Base-by-base conservation (phyloP, 768 basidiomycete genomes). In the Mrakia hoshinonis region DNA sequence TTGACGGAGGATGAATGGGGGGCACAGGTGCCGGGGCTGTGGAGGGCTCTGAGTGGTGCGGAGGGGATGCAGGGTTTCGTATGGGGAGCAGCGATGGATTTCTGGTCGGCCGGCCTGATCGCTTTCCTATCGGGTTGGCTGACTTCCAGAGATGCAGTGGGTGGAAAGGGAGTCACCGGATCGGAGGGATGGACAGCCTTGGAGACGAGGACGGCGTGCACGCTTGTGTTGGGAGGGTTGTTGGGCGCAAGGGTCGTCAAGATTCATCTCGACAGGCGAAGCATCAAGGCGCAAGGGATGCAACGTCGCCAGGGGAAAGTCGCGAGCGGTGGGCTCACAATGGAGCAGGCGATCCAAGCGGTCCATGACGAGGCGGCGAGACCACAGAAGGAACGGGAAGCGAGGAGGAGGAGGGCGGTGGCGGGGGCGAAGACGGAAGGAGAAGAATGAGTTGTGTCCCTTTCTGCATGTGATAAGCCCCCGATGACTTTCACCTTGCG, bases 21-120 rank as follows among this genome's bases (percentile, higher is more conserved):
- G 34, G 12, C 36, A 5, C 34, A 36, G 7, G 36, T 31, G 5
- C 58, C 58, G 7, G 15, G 5, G 1, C 20, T 61, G 18, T 18
- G 31, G 4, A 36, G n/a, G 58, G 22, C 4, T 9, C 20, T 61
- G 36, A n/a, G 18, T 20, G 58, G 58, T 36, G 6, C 5, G 54
- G 58, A 38, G 22, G 58, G 58, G 6, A 4, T 18, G 58, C 22
- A 61, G 7, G 58, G 36, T 11, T 36, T 61, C 58, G 18, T 61
- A 10, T 61, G 58, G 58, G 58, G 58, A 4, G n/a, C n/a, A n/a
- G 58, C 31, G 20, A 61, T 61, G 58, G 58, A 61, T 20, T 61
- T 61, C 34, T 61, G 58, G 58, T 6, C 18, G 3, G 58, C 58
- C 4, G 58, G 58, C 0, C 7, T 2, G 58, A n/a, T 61, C 18